Conservation (phyloP, 371 early-diverging fungal genomes). For the Rhizopus sp. region DNA sequence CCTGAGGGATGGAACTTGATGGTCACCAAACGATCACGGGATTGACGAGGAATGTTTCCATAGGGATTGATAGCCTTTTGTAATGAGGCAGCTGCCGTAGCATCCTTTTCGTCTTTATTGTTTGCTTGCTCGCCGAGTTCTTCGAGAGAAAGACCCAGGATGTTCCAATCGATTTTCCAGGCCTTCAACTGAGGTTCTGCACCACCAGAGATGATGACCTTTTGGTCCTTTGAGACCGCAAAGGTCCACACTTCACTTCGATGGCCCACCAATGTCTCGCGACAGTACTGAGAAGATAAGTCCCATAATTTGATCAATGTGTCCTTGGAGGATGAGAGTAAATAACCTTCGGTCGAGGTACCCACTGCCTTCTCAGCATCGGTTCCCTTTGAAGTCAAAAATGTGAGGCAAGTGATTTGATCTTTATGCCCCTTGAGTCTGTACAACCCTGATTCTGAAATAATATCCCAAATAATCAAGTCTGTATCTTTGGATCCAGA, state of each 20-base stretch:
- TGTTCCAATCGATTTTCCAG: slow-evolving; percentile 78
- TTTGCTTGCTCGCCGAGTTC: slow-evolving; percentile 40
- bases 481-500: slow-evolving; percentile 94
- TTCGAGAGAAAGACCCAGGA: slow-evolving; percentile 47
- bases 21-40: slow-evolving; percentile 80
- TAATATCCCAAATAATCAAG: slow-evolving; percentile 93
- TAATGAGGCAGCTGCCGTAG: slow-evolving; percentile 27
- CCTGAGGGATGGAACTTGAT: slow-evolving; percentile 78
- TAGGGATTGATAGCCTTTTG: slow-evolving; percentile 65
- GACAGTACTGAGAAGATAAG: slow-evolving; percentile 87
- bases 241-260: slow-evolving; percentile 92
- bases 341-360: slow-evolving; percentile 58
- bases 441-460: slow-evolving; percentile 87
- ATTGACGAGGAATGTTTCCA: slow-evolving; percentile 79
- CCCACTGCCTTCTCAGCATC: slow-evolving; percentile 37
- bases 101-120: slow-evolving; percentile 29
- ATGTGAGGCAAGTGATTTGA: slow-evolving; percentile 76
- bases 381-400: slow-evolving; percentile 38
- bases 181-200: slow-evolving; percentile 84
- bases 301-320: slow-evolving; percentile 97
- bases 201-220: slow-evolving; percentile 81
- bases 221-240: slow-evolving; percentile 62
- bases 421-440: slow-evolving; percentile 94
- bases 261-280: slow-evolving; percentile 92
- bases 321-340: slow-evolving; percentile 91